These are phyloP conservation scores for Thielaviopsis musarum DNA, from an alignment of 2,329 filamentous ascomycete genomes.

Conservation along the genomic window DNA sequence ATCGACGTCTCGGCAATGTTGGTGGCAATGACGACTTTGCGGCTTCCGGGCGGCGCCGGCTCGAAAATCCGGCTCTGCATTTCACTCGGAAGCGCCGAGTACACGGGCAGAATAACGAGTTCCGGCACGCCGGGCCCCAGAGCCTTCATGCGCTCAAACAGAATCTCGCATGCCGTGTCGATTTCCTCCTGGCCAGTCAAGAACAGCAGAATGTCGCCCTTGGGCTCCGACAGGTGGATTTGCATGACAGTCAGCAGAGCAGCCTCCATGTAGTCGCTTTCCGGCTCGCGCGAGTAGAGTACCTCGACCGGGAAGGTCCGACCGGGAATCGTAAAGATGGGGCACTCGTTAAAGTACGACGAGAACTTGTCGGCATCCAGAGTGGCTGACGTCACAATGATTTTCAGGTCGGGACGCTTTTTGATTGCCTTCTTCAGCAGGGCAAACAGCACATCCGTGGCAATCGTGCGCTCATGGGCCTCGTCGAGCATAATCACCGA, in stretches of 20 bases:
- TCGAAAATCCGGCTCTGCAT: conserved; percentile 93
- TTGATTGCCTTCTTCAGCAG: conserved; percentile 86
- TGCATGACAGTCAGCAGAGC: conserved; percentile 97
- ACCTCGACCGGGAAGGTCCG: conserved; percentile 92
- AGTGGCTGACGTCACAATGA: conserved; percentile 94
- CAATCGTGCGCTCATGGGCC: conserved; percentile 90
- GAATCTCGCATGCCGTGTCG: conserved; percentile 80
- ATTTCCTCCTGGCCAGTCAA: conserved; percentile 97
- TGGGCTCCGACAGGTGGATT: conserved; percentile 83
- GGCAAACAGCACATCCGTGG: conserved; percentile 89
- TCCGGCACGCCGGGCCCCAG: conserved; percentile 82
- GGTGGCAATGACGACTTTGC: conserved; percentile 94
- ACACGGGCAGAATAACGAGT: conserved; percentile 86
- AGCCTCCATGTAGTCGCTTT: conserved; percentile 87
- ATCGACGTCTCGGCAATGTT: conserved; percentile 98
- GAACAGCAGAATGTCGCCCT: conserved; percentile 91
- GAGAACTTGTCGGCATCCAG: conserved; percentile 96
- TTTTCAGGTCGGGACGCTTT: conserved; percentile 68
- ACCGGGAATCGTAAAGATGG: conserved; percentile 92
- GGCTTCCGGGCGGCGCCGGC: conserved; percentile 64
- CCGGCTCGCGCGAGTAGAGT: conserved; percentile 86
- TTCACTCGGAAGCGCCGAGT: conserved; percentile 81
- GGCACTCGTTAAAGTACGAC: conserved; percentile 85
- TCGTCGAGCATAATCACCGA: conserved; percentile 97
- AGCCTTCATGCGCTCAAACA: conserved; percentile 93